phyloP scores from a whole-genome alignment of 2,329 filamentous ascomycete genomes.

The Colletotrichum aenigma region DNA sequence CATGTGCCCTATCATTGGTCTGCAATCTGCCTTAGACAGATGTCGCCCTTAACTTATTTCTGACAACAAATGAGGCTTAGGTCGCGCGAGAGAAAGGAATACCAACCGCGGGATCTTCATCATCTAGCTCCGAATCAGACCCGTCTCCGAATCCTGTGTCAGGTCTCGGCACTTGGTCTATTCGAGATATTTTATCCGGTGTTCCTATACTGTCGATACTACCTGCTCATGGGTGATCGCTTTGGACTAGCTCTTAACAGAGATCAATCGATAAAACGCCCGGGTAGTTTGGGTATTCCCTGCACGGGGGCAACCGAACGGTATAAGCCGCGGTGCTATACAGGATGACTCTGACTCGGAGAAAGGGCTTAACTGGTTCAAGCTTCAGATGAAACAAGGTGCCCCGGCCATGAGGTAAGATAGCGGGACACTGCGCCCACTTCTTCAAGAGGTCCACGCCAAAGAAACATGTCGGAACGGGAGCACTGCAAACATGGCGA shows the following conservation, averaged over 20 bases:
- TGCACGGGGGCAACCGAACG: not conserved
- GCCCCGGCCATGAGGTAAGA: not conserved
- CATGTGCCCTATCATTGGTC: not conserved
- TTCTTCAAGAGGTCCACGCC: not conserved
- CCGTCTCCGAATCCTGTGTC: not conserved
- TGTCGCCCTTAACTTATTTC: not conserved
- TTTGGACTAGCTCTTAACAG: not conserved
- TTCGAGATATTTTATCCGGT: not conserved
- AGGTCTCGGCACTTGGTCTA: not conserved
- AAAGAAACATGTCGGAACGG: not conserved
- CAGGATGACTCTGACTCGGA: not conserved
- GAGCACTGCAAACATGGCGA: not conserved
- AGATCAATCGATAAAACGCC: not conserved
- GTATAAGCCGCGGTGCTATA: not conserved
- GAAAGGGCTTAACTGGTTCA: not conserved
- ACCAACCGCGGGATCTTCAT: not conserved
- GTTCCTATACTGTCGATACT: not conserved
- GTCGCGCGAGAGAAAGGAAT: not conserved
- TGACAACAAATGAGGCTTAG: not conserved
- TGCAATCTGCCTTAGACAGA: not conserved
- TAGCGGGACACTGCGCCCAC: not conserved
- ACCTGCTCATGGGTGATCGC: not conserved
- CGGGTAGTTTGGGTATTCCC: not conserved
- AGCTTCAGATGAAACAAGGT: constrained; percentile 15
- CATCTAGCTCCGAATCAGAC: too few relatives aligned